Percentiles rank a stretch among this genome's conserved stretches.
Conservation (phyloP, 176 grass and related monocot genomes). For the Oryza punctata region DNA sequence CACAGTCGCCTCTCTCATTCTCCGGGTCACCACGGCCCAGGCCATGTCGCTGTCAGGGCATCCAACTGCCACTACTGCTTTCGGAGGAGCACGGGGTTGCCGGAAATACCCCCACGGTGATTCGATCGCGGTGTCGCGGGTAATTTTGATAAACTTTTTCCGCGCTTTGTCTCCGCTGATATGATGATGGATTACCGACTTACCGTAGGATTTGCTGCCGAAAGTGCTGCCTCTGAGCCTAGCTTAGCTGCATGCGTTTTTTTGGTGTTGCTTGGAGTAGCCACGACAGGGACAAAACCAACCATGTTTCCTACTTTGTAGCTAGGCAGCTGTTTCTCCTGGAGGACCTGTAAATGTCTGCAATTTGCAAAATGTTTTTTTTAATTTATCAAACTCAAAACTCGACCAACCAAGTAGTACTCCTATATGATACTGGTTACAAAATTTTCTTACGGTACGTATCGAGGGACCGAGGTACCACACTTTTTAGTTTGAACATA, state of each 20-base stretch:
- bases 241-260: constrained; percentile 29
- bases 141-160: constrained; percentile 33
- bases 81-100: not conserved
- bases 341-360: not conserved
- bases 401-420: not conserved
- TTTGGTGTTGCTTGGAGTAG: constrained; percentile 45
- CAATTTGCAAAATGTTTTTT: constrained; percentile 6
- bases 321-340: not conserved
- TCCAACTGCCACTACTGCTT: constrained; percentile 52
- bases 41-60: constrained; percentile 46
- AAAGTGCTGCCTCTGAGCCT: constrained; percentile 51
- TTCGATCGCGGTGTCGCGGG: constrained; percentile 24
- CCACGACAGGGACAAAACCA: constrained; percentile 54
- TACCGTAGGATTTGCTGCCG: constrained; percentile 53
- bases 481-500: not conserved
- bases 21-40: not conserved
- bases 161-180: constrained; percentile 15
- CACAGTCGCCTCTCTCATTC: constrained; percentile 2
- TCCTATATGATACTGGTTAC: not conserved
- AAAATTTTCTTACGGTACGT: too few species aligned
- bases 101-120: constrained; percentile 34
- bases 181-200: constrained; percentile 62
- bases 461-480: not conserved
- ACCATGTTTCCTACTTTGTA: constrained; percentile 30
- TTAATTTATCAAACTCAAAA: not conserved